These are phyloP conservation scores for Stephania cephalantha DNA, from an alignment of 164 flowering plant species.

Conservation along the genomic window DNA sequence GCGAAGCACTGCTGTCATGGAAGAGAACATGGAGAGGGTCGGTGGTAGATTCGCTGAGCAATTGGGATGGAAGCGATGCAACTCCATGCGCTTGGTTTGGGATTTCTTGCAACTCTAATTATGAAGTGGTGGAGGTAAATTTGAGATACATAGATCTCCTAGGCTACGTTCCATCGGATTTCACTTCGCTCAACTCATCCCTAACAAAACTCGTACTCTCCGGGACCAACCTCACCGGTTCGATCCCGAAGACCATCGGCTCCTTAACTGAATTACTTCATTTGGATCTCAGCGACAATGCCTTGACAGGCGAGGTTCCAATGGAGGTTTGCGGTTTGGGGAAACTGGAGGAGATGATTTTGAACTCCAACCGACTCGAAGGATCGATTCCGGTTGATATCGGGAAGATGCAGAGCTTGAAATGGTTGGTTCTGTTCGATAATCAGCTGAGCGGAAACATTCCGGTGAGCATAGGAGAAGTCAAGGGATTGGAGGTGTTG, in stretches of 20 bases:
- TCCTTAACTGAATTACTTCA: constrained; percentile 24
- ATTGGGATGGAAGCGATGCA: constrained; percentile 41
- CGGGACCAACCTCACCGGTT: constrained; percentile 68
- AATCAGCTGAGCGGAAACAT: constrained; percentile 65
- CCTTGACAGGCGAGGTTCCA: constrained; percentile 59
- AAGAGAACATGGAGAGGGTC: constrained; percentile 39
- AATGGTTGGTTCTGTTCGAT: constrained; percentile 47
- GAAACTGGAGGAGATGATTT: constrained; percentile 39
- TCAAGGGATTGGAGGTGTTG: constrained; percentile 43
- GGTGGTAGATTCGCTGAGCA: constrained; percentile 21
- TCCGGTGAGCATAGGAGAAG: constrained; percentile 52
- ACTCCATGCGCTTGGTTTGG: constrained; percentile 68
- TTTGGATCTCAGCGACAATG: constrained; percentile 63
- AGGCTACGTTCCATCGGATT: constrained; percentile 44
- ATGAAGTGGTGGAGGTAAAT: constrained; percentile 38
- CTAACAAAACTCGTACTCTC: constrained; percentile 43
- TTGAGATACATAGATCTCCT: constrained; percentile 51
- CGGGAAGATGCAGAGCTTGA: constrained; percentile 52
- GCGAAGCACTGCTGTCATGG: constrained; percentile 61
- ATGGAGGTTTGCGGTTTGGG: constrained; percentile 39
- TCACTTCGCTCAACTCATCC: constrained; percentile 32
- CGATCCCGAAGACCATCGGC: constrained; percentile 46
- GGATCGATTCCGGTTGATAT: constrained; percentile 54
- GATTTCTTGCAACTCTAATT: constrained; percentile 39
- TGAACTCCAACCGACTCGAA: constrained; percentile 54